These are phyloP conservation scores for Oryza glumipatula DNA, from an alignment of 176 grass and related monocot genomes.

Conservation along the genomic window DNA sequence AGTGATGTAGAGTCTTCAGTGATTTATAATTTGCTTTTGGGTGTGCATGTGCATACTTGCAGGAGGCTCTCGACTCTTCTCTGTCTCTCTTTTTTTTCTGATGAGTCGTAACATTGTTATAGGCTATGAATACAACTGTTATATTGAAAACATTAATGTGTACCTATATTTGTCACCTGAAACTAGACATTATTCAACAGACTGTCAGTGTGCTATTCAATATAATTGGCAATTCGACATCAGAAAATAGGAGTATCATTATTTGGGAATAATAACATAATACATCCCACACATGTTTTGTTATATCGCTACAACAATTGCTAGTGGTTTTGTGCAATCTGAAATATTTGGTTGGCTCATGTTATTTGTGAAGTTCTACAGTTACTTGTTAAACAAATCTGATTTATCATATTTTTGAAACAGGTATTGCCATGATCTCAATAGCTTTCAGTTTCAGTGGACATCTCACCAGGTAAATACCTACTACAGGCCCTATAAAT, in stretches of 20 bases:
- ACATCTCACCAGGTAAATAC: constrained; percentile 93
- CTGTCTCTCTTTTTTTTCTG: neutral
- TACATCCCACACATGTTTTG: neutral
- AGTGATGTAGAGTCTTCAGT: neutral
- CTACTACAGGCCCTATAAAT: constrained; percentile 15
- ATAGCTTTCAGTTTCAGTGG: constrained; percentile 96
- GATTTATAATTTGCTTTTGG: neutral
- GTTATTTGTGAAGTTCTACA: constrained; percentile 25
- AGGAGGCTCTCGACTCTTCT: neutral
- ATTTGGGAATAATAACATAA: neutral
- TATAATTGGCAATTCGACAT: neutral
- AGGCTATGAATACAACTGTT: constrained; percentile 1
- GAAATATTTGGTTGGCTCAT: constrained; percentile 1
- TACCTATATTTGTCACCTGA: neutral
- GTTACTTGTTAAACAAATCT: constrained; percentile 29
- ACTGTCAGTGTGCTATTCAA: neutral
- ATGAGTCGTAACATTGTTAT: constrained; percentile 16
- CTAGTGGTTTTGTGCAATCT: neutral
- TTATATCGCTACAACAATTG: neutral
- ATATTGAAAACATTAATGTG: constrained; percentile 7
- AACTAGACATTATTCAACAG: neutral
- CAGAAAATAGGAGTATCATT: neutral
- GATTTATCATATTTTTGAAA: constrained; percentile 32
- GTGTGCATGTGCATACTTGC: neutral
- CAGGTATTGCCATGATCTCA: constrained; percentile 99